These are phyloP conservation scores for Termitomyces sp. DNA, from an alignment of 1,284 basidiomycete species.

Conservation along the genomic window DNA sequence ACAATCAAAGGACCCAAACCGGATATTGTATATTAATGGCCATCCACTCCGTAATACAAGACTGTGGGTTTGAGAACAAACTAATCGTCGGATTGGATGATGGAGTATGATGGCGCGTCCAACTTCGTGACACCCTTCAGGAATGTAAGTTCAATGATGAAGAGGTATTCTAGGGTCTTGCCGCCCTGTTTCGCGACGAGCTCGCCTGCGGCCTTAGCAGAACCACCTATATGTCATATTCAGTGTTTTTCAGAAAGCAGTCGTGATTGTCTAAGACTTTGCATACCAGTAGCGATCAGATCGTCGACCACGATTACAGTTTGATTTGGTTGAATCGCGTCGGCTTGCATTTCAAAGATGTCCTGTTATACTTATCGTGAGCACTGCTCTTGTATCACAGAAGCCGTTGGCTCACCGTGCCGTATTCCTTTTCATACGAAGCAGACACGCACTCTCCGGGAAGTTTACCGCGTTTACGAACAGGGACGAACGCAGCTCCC, in stretches of 20 bases:
- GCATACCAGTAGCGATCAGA: constrained; percentile 88
- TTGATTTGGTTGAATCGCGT: constrained; percentile 79
- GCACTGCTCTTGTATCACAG: neutral
- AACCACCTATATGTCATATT: constrained; percentile 64
- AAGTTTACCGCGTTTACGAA: constrained; percentile 92
- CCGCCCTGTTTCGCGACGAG: constrained; percentile 83
- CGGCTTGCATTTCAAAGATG: constrained; percentile 91
- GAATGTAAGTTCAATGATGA: constrained; percentile 87
- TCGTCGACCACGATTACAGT: constrained; percentile 92
- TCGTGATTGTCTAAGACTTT: neutral
- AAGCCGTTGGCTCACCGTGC: constrained; percentile 47
- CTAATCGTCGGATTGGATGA: constrained; percentile 74
- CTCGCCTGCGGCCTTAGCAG: constrained; percentile 90
- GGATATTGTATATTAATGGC: constrained; percentile 71
- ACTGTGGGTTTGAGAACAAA: constrained; percentile 51
- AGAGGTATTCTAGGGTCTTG: constrained; percentile 88
- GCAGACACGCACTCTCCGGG: constrained; percentile 81
- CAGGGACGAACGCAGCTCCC: constrained; percentile 94
- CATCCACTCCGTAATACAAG: constrained; percentile 73
- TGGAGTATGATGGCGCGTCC: constrained; percentile 83
- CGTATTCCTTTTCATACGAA: constrained; percentile 93
- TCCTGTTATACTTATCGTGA: constrained; percentile 47
- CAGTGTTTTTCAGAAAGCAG: neutral
- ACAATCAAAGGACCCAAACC: constrained; percentile 31
- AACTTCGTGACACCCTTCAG: constrained; percentile 78